These are phyloP conservation scores for Sabuloglossum arenarium DNA, from an alignment of 495 filamentous ascomycete genomes.

Conservation along the genomic window DNA sequence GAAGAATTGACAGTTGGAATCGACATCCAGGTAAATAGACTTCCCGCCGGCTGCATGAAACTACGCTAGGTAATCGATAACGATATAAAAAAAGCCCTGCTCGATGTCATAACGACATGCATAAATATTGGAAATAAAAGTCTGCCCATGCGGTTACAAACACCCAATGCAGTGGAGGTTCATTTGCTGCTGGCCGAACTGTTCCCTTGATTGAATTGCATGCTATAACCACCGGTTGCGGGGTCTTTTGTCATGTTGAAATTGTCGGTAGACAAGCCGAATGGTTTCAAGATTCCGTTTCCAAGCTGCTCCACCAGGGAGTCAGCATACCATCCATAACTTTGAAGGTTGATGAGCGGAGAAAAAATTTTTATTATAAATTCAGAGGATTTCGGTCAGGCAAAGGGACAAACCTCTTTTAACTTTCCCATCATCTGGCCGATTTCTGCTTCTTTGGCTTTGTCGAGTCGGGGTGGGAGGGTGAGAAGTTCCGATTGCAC, in stretches of 20 bases:
- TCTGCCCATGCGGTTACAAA: no score
- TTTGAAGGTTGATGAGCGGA: no score
- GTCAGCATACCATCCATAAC: no score
- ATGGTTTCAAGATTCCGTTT: conserved; percentile 79
- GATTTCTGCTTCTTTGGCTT: conserved; percentile 68
- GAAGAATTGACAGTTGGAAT: no score
- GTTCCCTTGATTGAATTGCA: conserved; percentile 48
- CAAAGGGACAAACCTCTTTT: conserved; percentile 41
- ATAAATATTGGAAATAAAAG: no score
- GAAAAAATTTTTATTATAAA: no score
- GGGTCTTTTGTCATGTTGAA: conserved; percentile 88
- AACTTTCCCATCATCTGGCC: conserved; percentile 92
- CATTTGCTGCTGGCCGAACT: background rate
- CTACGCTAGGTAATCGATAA: no score
- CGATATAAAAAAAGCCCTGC: background rate
- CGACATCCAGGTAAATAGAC: no score
- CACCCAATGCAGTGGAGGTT: background rate
- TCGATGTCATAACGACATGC: no score
- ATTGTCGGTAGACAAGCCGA: conserved; percentile 78
- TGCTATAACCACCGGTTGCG: conserved; percentile 73
- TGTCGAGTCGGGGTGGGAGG: conserved; percentile 45
- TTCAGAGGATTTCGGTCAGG: no score
- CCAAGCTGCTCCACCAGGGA: conserved; percentile 54
- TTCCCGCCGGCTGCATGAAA: no score
- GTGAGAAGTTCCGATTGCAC: conserved; percentile 40